A percentile compares a stretch with the other conserved stretches of the same genome.
Evolutionary conservation across 805 yeast species (phyloP).

Genomic region (Danielia oregonensis): DNA sequence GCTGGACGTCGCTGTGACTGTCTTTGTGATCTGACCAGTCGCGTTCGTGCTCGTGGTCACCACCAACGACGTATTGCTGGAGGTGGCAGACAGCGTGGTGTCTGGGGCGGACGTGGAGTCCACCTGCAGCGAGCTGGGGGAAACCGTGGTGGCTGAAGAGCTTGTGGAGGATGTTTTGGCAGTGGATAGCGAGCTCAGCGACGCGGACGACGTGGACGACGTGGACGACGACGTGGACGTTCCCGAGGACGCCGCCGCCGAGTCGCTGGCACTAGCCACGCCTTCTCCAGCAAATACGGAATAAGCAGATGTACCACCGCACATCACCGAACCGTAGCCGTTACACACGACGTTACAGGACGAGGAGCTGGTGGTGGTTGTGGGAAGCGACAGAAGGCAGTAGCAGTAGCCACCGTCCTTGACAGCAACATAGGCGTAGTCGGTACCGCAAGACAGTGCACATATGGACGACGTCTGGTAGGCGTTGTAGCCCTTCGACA

Average conservation of each 20-base stretch:
- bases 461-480: conserved; percentile 32
- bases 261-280: conserved; percentile 5
- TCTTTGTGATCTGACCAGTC: conserved; percentile 3
- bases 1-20: conserved; percentile 13
- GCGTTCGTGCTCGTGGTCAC: background rate
- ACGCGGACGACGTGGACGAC: conserved; percentile 9
- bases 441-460: conserved; percentile 23
- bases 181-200: conserved; percentile 9
- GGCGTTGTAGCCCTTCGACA: conserved; percentile 18
- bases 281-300: conserved; percentile 28
- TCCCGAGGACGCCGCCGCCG: conserved; percentile 4
- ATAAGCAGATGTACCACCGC: conserved; percentile 38
- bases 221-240: conserved; percentile 4
- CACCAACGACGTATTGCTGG: background rate
- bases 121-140: conserved; percentile 9
- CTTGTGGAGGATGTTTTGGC: conserved; percentile 2
- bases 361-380: conserved; percentile 6
- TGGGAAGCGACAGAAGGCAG: conserved; percentile 34
- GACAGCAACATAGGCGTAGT: conserved; percentile 37
- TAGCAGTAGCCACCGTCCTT: conserved; percentile 34
- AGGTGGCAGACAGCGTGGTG: conserved; percentile 2
- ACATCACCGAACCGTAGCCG: conserved; percentile 31
- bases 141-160: conserved; percentile 3
- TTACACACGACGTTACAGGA: conserved; percentile 30
- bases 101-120: conserved; percentile 4